phyloP scores from a whole-genome alignment of 345 rosid species.

The Euphorbia peplus region DNA sequence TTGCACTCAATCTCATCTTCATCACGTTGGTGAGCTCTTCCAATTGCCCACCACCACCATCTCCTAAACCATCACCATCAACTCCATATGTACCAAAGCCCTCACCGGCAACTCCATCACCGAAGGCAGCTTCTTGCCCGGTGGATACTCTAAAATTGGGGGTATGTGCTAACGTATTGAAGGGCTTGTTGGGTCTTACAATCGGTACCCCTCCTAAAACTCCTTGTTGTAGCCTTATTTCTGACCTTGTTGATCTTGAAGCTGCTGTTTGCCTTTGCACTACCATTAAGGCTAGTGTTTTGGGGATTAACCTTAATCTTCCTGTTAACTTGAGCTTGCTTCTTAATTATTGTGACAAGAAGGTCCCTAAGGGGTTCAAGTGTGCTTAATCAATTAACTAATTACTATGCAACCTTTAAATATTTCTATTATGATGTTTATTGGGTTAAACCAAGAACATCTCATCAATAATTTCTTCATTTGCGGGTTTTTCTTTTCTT shows the following conservation, averaged over 20 bases:
- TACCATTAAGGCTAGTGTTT: constrained; percentile 51
- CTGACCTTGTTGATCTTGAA: constrained; percentile 55
- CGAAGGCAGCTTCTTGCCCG: constrained; percentile 38
- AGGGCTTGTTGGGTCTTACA: constrained; percentile 42
- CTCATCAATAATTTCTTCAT: not conserved
- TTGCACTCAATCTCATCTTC: constrained; percentile 59
- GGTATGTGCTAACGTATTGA: constrained; percentile 51
- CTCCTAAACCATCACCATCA: constrained; percentile 19
- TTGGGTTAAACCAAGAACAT: not conserved
- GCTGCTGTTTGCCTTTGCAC: constrained; percentile 87
- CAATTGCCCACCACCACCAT: constrained; percentile 40
- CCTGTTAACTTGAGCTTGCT: not conserved
- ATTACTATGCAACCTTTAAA: not conserved
- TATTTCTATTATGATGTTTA: not conserved
- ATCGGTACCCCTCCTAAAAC: constrained; percentile 55
- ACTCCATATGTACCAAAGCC: constrained; percentile 23
- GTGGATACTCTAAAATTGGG: constrained; percentile 66
- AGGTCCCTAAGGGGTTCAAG: not conserved
- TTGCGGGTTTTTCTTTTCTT: not conserved
- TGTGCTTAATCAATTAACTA: not conserved
- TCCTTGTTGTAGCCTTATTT: constrained; percentile 59
- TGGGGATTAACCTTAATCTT: constrained; percentile 3
- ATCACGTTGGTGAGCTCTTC: constrained; percentile 58
- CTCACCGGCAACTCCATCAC: constrained; percentile 21
- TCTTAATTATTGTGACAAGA: constrained; percentile 6